These are phyloP conservation scores for Rhodamnia rubescens DNA, from an alignment of 345 rosid genomes.

Conservation along the genomic window DNA sequence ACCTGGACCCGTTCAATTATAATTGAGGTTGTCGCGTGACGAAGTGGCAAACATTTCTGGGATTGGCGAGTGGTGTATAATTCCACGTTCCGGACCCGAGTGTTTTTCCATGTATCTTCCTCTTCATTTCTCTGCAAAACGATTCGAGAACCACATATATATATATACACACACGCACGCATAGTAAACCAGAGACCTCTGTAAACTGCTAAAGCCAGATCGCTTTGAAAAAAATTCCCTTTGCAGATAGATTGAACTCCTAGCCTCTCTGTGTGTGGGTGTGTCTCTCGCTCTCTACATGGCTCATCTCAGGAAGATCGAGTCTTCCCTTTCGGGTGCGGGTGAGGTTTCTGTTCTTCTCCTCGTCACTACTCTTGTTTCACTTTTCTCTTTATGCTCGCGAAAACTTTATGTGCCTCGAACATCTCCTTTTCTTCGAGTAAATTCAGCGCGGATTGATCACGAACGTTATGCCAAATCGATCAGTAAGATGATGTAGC, in stretches of 20 bases:
- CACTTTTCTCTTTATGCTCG: not conserved
- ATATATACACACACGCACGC: not conserved
- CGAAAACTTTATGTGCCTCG: not conserved
- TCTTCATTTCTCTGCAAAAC: not conserved
- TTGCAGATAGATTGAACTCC: not conserved
- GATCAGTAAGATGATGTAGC: not conserved
- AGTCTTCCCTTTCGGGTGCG: not conserved
- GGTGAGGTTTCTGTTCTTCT: not conserved
- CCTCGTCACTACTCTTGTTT: not conserved
- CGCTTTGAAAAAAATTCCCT: not conserved
- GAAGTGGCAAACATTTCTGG: not conserved
- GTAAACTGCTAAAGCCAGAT: not conserved
- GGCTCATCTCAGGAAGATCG: not conserved
- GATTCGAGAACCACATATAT: not conserved
- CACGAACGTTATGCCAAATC: not conserved
- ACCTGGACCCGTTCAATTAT: not conserved
- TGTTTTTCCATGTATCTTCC: not conserved
- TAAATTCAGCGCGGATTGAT: not conserved
- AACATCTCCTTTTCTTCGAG: not conserved
- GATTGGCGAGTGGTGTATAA: not conserved
- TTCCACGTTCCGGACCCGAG: too few species aligned
- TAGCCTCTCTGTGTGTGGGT: not conserved
- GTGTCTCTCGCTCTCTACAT: not conserved
- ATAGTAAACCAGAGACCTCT: not conserved
- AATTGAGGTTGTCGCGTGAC: not conserved